phyloP scores from a whole-genome alignment of 2,329 filamentous ascomycete species.

The Colletotrichum melonis region DNA sequence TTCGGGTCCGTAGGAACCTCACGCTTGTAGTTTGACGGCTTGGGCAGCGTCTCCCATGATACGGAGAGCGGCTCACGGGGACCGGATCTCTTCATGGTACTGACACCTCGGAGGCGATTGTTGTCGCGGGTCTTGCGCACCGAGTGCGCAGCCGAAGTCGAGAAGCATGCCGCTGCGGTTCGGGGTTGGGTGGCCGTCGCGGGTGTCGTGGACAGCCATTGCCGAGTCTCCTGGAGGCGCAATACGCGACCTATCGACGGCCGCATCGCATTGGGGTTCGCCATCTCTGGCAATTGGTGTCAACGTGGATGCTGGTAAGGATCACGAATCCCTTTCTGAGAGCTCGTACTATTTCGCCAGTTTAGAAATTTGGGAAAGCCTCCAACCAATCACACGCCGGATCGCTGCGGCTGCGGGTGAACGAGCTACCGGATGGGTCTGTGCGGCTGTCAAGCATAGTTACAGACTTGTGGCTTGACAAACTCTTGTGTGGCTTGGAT shows the following conservation, averaged over 20 bases:
- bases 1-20: constrained; percentile 72
- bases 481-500: background rate
- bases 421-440: constrained; percentile 18
- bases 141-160: constrained; percentile 64
- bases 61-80: constrained; percentile 80
- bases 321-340: constrained; percentile 22
- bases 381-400: constrained; percentile 20
- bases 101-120: constrained; percentile 85
- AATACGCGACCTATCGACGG: constrained; percentile 45
- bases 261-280: constrained; percentile 43
- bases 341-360: constrained; percentile 32
- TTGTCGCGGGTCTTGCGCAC: constrained; percentile 73
- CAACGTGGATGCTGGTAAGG: constrained; percentile 20
- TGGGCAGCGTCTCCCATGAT: constrained; percentile 77
- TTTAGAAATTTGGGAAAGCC: constrained; percentile 23
- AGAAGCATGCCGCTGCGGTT: constrained; percentile 52
- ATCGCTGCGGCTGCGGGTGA: constrained; percentile 21
- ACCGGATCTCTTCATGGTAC: constrained; percentile 81
- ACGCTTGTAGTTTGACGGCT: constrained; percentile 74
- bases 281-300: constrained; percentile 41
- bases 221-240: constrained; percentile 31
- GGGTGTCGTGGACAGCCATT: constrained; percentile 12
- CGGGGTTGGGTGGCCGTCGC: constrained; percentile 14
- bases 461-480: background rate
- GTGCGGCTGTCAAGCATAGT: background rate